Evolutionary conservation across 2,329 filamentous ascomycete species (phyloP), one percentile per base, ranked within the genome.

Genomic region (Diplodia corticola): DNA sequence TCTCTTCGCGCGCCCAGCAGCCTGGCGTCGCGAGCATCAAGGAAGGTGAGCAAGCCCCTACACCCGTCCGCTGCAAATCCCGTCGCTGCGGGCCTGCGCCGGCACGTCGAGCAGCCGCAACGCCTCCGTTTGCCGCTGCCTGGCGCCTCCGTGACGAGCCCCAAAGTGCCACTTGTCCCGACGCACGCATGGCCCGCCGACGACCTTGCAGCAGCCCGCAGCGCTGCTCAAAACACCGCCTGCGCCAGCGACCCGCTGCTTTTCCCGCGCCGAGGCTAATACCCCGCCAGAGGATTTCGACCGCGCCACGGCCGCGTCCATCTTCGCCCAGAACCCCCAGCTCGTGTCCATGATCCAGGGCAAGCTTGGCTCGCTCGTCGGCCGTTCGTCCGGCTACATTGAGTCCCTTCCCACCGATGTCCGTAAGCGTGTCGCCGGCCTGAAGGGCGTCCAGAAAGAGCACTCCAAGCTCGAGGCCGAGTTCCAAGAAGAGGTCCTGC

Each of bases 371-470:
- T 90, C 90, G 71, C 91, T 99, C 68, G 92, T 99, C 75, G 95
- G 95, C 75, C 90, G 91, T 72, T 97, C 96, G 63, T 99, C 95
- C 66, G 95, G 95, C 74, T 99, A 99, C 82, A 92, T 99, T 79
- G 95, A 99, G 85, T 96, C 92, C 26, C 90, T 99, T 20, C 95
- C 95, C 68, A 84, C 89, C 67, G 88, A 90, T 68, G 93, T 99
- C 74, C 93, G 93, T 80, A 92, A 91, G 78, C 93, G 95, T 77
- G 94, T 99, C 71, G 89, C 93, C 69, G 96, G 95, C 72, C 86
- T 99, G 69, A 97, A 98, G 84, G 96, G 94, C 72, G 93, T 99
- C 73, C 95, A 99, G 83, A 97, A 97, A 82, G 93, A 98, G 75
- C 95, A 99, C 83, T 92, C 94, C 69, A 97, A 98, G 84, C 89